Conservation (phyloP, 371 early-diverging fungal species). For the Ordospora pajunii region DNA sequence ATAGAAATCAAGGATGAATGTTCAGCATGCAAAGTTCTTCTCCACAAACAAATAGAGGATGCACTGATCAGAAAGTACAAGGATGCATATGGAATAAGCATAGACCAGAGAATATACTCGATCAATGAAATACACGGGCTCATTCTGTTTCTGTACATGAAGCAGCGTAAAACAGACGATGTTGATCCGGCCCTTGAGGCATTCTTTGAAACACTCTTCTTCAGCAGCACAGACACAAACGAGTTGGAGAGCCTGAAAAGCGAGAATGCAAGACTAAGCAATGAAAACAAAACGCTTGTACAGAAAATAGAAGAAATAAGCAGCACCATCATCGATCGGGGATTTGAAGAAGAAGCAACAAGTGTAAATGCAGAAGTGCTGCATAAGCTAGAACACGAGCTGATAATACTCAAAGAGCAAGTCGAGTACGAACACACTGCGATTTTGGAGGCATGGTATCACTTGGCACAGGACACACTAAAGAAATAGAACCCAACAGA, state of each 20-base stretch:
- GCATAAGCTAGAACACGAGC: neutral
- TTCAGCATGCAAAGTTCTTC: neutral
- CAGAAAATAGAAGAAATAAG: constrained; percentile 1
- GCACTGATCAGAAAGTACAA: neutral
- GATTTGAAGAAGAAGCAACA: neutral
- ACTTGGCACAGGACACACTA: neutral
- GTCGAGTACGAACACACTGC: neutral
- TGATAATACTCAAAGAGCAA: neutral
- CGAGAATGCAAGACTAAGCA: neutral
- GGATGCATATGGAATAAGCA: neutral
- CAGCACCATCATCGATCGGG: neutral
- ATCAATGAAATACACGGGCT: constrained; percentile 16
- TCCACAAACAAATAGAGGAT: neutral
- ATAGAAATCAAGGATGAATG: neutral
- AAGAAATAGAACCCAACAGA: neutral
- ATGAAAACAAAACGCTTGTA: neutral
- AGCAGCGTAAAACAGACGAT: neutral
- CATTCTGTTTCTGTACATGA: constrained; percentile 3
- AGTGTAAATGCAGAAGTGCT: neutral
- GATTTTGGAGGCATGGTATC: constrained; percentile 16
- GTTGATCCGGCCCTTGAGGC: neutral
- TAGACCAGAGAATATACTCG: neutral
- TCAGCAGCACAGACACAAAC: neutral
- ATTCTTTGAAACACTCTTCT: constrained; percentile 12
- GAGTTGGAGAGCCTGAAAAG: neutral